Evolutionary conservation across 192 early-diverging fungal species (phyloP), one percentile per base, ranked within the genome.

Genomic region (Coemansia guatemalensis): DNA sequence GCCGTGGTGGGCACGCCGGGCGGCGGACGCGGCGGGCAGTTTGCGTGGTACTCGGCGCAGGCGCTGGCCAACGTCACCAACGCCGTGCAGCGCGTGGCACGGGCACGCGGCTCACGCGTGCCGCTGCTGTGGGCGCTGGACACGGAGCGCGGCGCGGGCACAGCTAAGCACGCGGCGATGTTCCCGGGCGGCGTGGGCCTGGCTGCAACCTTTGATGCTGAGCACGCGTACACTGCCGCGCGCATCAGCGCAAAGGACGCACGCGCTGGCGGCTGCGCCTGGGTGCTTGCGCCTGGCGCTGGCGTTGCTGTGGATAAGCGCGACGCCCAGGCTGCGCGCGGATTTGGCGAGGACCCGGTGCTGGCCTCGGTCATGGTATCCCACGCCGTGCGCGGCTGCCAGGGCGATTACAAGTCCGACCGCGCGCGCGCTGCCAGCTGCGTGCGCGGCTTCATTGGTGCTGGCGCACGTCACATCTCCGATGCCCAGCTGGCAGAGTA

Each of bases 371-470:
- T 48, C 21, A 86, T 89, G 86, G 85, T 81, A 1, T 53, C 67
- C 18, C 69, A 76, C 27, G 29, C 81, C 11, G 84, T 89, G 27
- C 65, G 74, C 54, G 87, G 87, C 3, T 65, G 78, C 12, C 87
- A 89, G 66, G 87, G 87, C 26, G 83, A 87, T 60, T 89, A 89
- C 65, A 85, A 85, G 55, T 63, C 58, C n/a, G 86, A 89, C 33
- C 68, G 86, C 6, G 72, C 64, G 20, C 75, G 85, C 11, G 85
- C 86, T 3, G 87, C 86, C 3, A 80, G 84, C 5, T 87, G 86
- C 59, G 79, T 86, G 62, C 82, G 82, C 56, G 77, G 77, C 44
- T 88, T 86, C 56, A 71, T 86, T 53, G 84, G 79, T 22, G 78
- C 74, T 12, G 22, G 26, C 56, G 48, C 33, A n/a, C 48, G 3